A percentile compares a stretch with the other conserved stretches of the same genome.
Evolutionary conservation across 2,329 filamentous ascomycete species (phyloP).

Genomic region (Talaromyces sp.): DNA sequence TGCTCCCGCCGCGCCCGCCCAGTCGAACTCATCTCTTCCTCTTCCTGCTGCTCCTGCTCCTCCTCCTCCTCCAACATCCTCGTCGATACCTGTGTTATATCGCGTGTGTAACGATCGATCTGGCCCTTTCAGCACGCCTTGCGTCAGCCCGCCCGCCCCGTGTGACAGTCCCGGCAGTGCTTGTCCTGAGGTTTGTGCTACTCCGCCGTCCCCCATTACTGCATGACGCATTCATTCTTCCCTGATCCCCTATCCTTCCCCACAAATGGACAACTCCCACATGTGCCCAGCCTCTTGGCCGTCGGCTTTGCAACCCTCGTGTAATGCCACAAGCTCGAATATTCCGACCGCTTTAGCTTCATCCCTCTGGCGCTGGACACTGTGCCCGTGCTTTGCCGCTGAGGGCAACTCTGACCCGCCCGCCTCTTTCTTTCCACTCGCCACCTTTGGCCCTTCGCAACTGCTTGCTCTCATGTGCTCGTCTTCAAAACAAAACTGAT

Average conservation of each 20-base stretch:
- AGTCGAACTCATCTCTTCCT: neutral
- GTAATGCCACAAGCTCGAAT: neutral
- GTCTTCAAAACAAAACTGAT: neutral
- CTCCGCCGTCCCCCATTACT: constrained; percentile 1
- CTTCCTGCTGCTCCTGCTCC: neutral
- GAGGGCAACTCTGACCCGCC: neutral
- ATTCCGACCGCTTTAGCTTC: neutral
- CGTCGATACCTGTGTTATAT: neutral
- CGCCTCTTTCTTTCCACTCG: neutral
- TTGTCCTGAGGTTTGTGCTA: constrained; percentile 15
- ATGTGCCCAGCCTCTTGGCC: constrained; percentile 1
- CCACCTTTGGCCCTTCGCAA: neutral
- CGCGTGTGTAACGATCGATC: neutral
- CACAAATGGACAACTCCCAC: neutral
- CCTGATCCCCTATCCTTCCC: neutral
- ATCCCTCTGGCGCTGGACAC: neutral
- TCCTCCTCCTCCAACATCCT: neutral
- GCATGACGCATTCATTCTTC: constrained; percentile 13
- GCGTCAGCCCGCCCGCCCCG: constrained; percentile 1
- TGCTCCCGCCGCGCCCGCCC: neutral
- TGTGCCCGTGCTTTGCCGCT: neutral
- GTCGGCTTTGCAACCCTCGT: neutral
- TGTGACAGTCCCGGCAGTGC: constrained; percentile 8
- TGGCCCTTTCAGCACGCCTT: neutral
- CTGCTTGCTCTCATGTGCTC: neutral